These are phyloP conservation scores for Ceratocystis ficicola DNA, from an alignment of 2,329 filamentous ascomycete species.

Conservation along the genomic window DNA sequence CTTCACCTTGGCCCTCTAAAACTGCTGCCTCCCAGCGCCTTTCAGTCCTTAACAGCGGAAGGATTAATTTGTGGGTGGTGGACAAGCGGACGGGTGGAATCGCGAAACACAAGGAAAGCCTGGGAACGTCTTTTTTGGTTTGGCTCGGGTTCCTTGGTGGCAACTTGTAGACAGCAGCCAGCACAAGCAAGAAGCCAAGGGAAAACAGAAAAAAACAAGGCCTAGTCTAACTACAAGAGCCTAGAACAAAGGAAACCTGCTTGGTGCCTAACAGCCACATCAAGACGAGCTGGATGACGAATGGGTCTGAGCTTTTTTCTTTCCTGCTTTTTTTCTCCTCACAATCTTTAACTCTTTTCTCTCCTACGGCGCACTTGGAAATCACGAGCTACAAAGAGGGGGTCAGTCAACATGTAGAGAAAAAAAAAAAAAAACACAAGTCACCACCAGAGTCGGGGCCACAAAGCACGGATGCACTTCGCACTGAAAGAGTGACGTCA, in stretches of 20 bases:
- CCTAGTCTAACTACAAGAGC: constrained; percentile 2
- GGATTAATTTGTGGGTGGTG: constrained; percentile 10
- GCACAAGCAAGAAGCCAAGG: background rate
- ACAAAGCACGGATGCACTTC: background rate
- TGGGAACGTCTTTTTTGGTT: background rate
- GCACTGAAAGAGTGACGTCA: background rate
- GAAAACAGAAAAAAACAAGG: background rate
- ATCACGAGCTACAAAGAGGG: background rate
- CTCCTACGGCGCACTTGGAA: background rate
- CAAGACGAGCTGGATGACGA: background rate
- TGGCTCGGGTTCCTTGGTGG: constrained; percentile 1
- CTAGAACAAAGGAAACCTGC: background rate
- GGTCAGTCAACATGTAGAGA: background rate
- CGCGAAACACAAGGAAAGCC: background rate
- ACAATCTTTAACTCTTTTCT: background rate
- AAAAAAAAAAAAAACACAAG: background rate
- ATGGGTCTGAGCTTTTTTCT: background rate
- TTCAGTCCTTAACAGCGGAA: background rate
- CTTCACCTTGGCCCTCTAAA: too few species aligned
- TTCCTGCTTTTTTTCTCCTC: background rate
- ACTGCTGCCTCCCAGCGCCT: background rate
- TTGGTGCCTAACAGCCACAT: background rate
- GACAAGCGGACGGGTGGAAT: background rate
- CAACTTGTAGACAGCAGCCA: background rate
- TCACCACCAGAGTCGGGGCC: background rate